Percentiles rank a stretch among this genome's conserved stretches.
These are phyloP conservation scores for Diospyros kaki DNA, from an alignment of 148 eudicot genomes.

Conservation along the genomic window DNA sequence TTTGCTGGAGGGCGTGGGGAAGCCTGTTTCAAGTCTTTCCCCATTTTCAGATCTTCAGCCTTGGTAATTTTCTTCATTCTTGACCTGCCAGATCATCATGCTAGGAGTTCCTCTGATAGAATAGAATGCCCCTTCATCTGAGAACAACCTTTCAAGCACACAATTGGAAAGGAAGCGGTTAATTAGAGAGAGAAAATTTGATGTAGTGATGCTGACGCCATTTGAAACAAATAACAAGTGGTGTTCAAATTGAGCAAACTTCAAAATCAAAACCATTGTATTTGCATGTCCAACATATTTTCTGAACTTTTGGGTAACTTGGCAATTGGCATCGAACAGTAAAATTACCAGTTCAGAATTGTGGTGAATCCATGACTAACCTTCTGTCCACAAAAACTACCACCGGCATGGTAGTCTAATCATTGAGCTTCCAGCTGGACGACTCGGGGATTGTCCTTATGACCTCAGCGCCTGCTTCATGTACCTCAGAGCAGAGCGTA, in stretches of 20 bases:
- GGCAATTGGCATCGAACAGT: background rate
- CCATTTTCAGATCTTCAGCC: background rate
- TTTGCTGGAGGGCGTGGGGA: too few relatives aligned
- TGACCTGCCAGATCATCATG: background rate
- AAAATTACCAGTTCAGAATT: background rate
- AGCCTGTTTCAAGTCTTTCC: background rate
- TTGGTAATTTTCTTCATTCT: background rate
- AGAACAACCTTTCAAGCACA: background rate
- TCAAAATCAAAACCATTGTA: too few relatives aligned
- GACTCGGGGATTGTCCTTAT: slow-evolving; percentile 19
- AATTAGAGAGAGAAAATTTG: too few relatives aligned
- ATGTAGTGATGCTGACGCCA: too few relatives aligned
- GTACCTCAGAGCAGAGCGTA: slow-evolving; percentile 87
- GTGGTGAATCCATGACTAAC: background rate
- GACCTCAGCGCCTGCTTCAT: slow-evolving; percentile 64
- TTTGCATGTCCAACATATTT: too few relatives aligned
- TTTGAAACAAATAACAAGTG: too few relatives aligned
- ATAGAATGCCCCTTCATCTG: too few relatives aligned
- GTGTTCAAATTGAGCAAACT: too few relatives aligned
- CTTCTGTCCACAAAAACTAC: background rate
- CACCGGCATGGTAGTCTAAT: background rate
- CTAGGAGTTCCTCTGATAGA: background rate
- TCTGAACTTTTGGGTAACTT: background rate
- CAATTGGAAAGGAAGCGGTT: background rate
- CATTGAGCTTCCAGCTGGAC: slow-evolving; percentile 3